These are phyloP conservation scores for Helenozyma rhizophorensis DNA, from an alignment of 805 yeast genomes.

Conservation along the genomic window DNA sequence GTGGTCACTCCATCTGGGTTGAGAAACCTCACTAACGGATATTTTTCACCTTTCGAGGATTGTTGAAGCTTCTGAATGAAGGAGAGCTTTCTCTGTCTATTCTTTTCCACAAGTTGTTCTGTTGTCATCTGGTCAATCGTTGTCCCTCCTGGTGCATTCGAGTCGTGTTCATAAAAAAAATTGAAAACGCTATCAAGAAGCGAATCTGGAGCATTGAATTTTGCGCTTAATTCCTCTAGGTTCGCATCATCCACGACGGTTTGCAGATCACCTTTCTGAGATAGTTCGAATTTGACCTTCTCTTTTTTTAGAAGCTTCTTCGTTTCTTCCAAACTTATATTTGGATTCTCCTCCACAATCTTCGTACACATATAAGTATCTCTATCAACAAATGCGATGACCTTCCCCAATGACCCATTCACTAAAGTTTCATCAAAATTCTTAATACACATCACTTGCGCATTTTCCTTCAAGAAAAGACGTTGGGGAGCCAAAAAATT, in stretches of 20 bases:
- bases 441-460: constrained; percentile 92
- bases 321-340: constrained; percentile 17
- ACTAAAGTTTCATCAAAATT: constrained; percentile 73
- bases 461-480: constrained; percentile 61
- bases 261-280: constrained; percentile 7
- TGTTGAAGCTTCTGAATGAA: constrained; percentile 40
- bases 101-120: constrained; percentile 5
- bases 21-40: constrained; percentile 75
- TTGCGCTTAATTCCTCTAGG: constrained; percentile 4
- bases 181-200: constrained; percentile 12
- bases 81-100: constrained; percentile 45
- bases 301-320: constrained; percentile 9
- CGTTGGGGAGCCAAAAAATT: constrained; percentile 16
- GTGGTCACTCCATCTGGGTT: constrained; percentile 63
- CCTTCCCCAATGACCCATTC: constrained; percentile 86
- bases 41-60: constrained; percentile 44
- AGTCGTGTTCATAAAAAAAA: constrained; percentile 6
- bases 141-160: background rate
- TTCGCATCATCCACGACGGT: constrained; percentile 9
- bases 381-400: constrained; percentile 50
- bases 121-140: background rate
- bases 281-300: constrained; percentile 5
- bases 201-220: constrained; percentile 3
- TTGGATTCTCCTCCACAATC: constrained; percentile 16
- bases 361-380: constrained; percentile 32